Conservation (phyloP, 192 early-diverging fungal genomes). For the Mycoemilia scoparia region DNA sequence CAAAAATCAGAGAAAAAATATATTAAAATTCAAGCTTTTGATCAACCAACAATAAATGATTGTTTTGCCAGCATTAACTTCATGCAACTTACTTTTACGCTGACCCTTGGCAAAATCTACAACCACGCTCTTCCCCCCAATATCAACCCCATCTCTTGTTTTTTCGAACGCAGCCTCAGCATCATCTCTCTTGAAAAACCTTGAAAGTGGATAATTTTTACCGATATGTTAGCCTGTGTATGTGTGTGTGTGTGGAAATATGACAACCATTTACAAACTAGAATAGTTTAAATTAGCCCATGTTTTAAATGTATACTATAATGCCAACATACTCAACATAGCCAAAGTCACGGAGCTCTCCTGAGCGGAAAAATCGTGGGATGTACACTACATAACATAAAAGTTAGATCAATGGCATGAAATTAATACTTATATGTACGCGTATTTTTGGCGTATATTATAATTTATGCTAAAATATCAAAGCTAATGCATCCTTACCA, state of each 20-base stretch:
- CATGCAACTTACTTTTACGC: conserved; percentile 30
- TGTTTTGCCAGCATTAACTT: too few relatives aligned
- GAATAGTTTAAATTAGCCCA: background rate
- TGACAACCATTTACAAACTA: background rate
- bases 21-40: background rate
- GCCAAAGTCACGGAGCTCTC: conserved; percentile 27
- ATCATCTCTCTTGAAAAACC: conserved; percentile 27
- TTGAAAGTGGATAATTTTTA: conserved; percentile 1
- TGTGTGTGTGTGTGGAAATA: background rate
- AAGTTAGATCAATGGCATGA: conserved; percentile 8
- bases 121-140: conserved; percentile 12
- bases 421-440: conserved; percentile 3
- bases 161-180: conserved; percentile 26
- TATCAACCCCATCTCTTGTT: conserved; percentile 11
- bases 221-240: background rate
- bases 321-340: conserved; percentile 34
- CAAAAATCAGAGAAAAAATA: background rate
- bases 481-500: conserved; percentile 14
- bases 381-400: conserved; percentile 25
- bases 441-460: background rate
- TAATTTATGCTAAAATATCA: background rate
- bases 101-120: conserved; percentile 30
- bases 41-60: background rate
- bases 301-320: background rate
- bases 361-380: conserved; percentile 23